phyloP scores from a whole-genome alignment of 345 rosid genomes.

The Boechera stricta region DNA sequence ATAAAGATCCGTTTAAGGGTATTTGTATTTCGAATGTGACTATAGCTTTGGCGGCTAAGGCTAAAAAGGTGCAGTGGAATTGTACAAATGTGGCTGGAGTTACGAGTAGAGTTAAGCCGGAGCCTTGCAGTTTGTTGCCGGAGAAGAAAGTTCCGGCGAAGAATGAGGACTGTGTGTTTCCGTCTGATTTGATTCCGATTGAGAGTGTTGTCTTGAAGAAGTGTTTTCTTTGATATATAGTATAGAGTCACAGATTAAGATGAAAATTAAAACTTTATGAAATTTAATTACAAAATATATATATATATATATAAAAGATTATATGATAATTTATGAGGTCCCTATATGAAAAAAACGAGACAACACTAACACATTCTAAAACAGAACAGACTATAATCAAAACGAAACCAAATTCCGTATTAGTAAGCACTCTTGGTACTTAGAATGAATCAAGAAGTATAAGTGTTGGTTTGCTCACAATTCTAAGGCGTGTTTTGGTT shows the following conservation, averaged over 20 bases:
- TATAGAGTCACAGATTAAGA: neutral
- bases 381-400: too few species aligned
- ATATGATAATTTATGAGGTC: too few species aligned
- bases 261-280: neutral
- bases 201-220: conserved; percentile 56
- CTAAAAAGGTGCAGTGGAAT: conserved; percentile 65
- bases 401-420: too few species aligned
- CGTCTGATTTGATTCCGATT: conserved; percentile 62
- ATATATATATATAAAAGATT: too few species aligned
- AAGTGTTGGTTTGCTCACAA: too few species aligned
- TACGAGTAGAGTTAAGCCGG: conserved; percentile 60
- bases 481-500: neutral
- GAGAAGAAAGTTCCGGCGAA: conserved; percentile 49
- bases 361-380: too few species aligned
- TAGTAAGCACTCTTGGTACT: neutral
- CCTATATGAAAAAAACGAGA: too few species aligned
- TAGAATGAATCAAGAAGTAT: too few species aligned
- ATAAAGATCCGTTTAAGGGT: conserved; percentile 52
- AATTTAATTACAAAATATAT: too few species aligned
- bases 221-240: conserved; percentile 44
- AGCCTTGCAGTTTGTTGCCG: conserved; percentile 59
- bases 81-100: conserved; percentile 68
- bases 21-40: conserved; percentile 74
- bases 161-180: conserved; percentile 56
- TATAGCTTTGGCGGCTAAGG: conserved; percentile 49